These are phyloP conservation scores for Ocimum tenuiflorum DNA, from an alignment of 257 asterid species.

Conservation along the genomic window DNA sequence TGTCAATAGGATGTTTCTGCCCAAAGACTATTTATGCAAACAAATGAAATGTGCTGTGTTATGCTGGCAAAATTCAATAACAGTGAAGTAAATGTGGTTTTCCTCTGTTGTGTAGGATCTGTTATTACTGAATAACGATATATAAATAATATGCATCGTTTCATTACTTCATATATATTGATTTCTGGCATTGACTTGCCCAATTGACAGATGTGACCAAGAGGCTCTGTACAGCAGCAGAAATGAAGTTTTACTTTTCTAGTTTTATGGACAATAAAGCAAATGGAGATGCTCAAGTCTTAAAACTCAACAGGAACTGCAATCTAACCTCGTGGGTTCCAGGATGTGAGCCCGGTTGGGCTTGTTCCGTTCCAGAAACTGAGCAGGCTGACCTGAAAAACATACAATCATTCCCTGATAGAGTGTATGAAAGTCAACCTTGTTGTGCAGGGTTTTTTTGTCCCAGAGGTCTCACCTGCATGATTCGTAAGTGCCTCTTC, in stretches of 20 bases:
- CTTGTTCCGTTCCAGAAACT: conserved; percentile 47
- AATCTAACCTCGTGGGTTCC: conserved; percentile 74
- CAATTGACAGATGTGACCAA: conserved; percentile 65
- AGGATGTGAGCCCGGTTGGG: conserved; percentile 99
- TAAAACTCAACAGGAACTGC: conserved; percentile 83
- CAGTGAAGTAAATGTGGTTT: not conserved
- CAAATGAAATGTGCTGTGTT: not conserved
- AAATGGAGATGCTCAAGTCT: conserved; percentile 50
- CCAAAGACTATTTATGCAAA: not conserved
- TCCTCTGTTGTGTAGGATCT: not conserved
- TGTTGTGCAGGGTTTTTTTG: conserved; percentile 96
- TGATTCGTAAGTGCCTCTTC: conserved; percentile 74
- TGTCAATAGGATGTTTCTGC: not conserved
- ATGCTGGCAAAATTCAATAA: not conserved
- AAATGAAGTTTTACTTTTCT: conserved; percentile 78
- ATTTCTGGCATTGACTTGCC: conserved; percentile 23
- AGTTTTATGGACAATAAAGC: conserved; percentile 59
- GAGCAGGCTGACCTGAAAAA: conserved; percentile 68
- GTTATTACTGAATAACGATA: conserved; percentile 2
- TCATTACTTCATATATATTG: not conserved
- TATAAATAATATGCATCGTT: not conserved
- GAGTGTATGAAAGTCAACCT: conserved; percentile 56
- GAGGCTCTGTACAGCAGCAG: conserved; percentile 93
- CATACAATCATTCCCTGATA: conserved; percentile 51
- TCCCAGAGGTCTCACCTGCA: conserved; percentile 96